Evolutionary conservation across 106 monocot genomes (phyloP).

Genomic region (Dioscorea alata): DNA sequence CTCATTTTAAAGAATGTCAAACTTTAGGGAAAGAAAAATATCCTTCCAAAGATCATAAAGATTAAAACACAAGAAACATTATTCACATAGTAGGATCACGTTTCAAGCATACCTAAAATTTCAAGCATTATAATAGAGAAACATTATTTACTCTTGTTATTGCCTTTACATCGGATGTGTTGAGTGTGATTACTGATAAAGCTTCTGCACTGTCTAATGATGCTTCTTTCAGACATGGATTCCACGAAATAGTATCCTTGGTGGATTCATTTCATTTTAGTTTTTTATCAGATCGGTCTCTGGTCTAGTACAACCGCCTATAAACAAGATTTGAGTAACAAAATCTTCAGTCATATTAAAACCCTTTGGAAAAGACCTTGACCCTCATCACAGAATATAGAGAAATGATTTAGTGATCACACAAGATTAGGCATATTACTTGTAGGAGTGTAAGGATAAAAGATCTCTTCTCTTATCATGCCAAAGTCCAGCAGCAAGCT

Average conservation of each 20-base stretch:
- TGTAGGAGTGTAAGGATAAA: conserved; percentile 76
- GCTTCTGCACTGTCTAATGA: conserved; percentile 42
- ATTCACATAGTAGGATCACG: too few species aligned
- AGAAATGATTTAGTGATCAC: too few species aligned
- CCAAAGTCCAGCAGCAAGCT: conserved; percentile 90
- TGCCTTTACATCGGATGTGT: conserved; percentile 78
- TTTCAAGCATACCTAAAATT: too few species aligned
- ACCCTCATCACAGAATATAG: too few species aligned
- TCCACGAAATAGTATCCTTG: conserved; percentile 68
- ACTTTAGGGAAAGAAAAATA: too few species aligned
- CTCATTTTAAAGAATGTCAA: too few species aligned
- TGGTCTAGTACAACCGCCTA: conserved; percentile 85
- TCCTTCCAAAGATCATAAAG: too few species aligned
- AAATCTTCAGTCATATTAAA: too few species aligned
- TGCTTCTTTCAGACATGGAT: conserved; percentile 59
- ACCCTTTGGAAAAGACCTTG: too few species aligned
- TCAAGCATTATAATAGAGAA: too few species aligned
- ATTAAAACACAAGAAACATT: too few species aligned
- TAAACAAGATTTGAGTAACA: background rate
- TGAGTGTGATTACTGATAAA: conserved; percentile 47
- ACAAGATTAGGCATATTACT: too few species aligned
- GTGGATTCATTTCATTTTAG: background rate
- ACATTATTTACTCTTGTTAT: conserved; percentile 88
- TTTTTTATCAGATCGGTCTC: conserved; percentile 59
- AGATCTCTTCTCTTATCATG: conserved; percentile 86